These are phyloP conservation scores for Betula pendula DNA, from an alignment of 306 rosid genomes.

Conservation along the genomic window DNA sequence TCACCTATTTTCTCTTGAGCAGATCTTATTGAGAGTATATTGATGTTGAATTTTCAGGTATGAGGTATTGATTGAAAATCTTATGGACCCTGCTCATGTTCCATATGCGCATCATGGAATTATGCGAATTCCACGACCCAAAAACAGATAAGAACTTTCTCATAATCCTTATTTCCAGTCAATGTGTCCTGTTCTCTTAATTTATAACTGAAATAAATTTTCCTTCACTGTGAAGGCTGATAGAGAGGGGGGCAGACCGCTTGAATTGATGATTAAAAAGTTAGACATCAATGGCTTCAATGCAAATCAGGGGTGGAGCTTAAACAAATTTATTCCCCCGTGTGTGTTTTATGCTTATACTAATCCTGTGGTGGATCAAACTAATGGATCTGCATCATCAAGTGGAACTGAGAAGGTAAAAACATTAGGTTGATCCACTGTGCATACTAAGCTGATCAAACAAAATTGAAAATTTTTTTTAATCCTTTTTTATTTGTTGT, in stretches of 20 bases:
- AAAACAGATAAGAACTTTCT: constrained; percentile 41
- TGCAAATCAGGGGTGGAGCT: constrained; percentile 53
- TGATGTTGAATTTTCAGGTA: constrained; percentile 57
- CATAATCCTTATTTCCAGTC: constrained; percentile 5
- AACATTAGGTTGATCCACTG: neutral
- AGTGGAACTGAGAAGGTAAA: constrained; percentile 56
- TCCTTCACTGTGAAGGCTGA: constrained; percentile 62
- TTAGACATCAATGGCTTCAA: constrained; percentile 64
- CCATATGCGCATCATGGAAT: constrained; percentile 81
- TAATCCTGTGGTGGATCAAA: constrained; percentile 32
- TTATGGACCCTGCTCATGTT: constrained; percentile 92
- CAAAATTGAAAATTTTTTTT: neutral
- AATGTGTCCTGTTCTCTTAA: constrained; percentile 12
- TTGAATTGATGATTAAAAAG: constrained; percentile 51
- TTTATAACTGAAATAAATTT: constrained; percentile 14
- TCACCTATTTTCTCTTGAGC: neutral
- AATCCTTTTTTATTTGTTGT: neutral
- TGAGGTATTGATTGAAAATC: constrained; percentile 87
- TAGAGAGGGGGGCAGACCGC: constrained; percentile 95
- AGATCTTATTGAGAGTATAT: neutral
- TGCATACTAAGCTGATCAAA: neutral
- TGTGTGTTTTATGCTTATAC: constrained; percentile 56
- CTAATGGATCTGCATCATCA: constrained; percentile 43
- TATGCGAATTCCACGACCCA: constrained; percentile 48
- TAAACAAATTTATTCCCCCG: constrained; percentile 64